Evolutionary conservation across 1,284 basidiomycete genomes (phyloP).

Genomic region (Ustilago shanxiensis): DNA sequence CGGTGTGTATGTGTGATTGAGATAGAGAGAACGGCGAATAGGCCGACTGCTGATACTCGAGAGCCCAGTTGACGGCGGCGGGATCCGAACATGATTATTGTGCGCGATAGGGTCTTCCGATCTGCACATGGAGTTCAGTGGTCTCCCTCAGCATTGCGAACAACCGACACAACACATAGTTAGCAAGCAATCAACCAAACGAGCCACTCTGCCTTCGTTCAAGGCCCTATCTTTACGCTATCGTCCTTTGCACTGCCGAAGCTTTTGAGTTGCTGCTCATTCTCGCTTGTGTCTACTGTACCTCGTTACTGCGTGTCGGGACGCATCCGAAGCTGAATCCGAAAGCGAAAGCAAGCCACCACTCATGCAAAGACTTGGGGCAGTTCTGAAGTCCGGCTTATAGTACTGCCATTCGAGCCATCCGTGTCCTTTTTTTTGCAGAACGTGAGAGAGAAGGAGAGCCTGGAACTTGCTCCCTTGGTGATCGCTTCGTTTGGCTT

Average conservation of each 20-base stretch:
- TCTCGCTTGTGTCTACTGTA: neutral
- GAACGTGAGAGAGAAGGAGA: neutral
- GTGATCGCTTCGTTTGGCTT: conserved; percentile 16
- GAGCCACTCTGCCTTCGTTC: conserved; percentile 6
- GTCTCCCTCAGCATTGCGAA: too few species aligned
- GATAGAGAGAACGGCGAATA: neutral
- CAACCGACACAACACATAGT: too few species aligned
- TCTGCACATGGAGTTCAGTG: too few species aligned
- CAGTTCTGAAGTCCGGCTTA: neutral
- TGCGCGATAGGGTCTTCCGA: conserved; percentile 7
- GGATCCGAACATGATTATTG: neutral
- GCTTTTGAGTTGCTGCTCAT: neutral
- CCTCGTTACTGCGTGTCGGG: neutral
- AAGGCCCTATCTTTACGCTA: neutral
- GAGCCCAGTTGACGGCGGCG: neutral
- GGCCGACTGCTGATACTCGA: neutral
- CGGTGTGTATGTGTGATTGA: neutral
- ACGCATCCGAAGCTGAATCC: conserved; percentile 2
- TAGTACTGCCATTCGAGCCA: neutral
- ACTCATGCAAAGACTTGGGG: neutral
- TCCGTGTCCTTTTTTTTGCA: neutral
- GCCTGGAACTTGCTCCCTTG: too few species aligned
- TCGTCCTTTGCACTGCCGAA: neutral
- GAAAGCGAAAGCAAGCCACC: neutral
- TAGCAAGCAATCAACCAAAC: too few species aligned